Base-by-base conservation (phyloP, 768 basidiomycete species). In the Coprinopsis strossmayeri region DNA sequence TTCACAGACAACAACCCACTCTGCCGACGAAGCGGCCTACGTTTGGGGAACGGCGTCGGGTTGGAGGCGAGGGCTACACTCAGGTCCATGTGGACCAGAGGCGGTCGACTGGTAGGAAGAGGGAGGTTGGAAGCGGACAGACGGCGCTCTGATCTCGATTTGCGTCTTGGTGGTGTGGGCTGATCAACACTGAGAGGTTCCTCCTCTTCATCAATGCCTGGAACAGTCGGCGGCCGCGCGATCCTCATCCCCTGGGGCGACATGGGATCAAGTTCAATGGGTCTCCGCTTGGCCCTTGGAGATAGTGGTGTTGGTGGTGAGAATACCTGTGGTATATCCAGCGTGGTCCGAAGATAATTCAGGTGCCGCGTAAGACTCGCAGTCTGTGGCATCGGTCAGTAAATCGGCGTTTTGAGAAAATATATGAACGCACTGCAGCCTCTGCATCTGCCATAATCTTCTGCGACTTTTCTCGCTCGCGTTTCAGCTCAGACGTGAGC, bases 401-500 rank as follows among this genome's bases (percentile, higher is more conserved):
- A 40, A 27, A 49, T 30, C 24, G 2, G 21, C 39, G 28, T 26
- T n/a, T 51, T 37, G 46, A 40, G n/a, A 43, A 32, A 17, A n/a
- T n/a, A n/a, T n/a, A n/a, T n/a, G n/a, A 18, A 60, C 71, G 58
- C 67, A 90, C 88, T 55, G 85, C 87, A 51, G 75, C 68, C 63
- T 90, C 89, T 34, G 87, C 76, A 57, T 90, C 87, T 10, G 74
- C 70, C 58, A 91, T 70, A 53, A 91, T 64, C 61, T 77, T 82
- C 57, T 77, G 71, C 15, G 85, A 84, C 64, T 82, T 89, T 64
- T 87, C 86, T 45, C 79, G 78, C 62, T 91, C 89, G 59, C 79
- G 81, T 70, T 86, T 89, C 51, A 91, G 78, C 61, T 90, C 84
- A 18, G 84, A 68, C 3, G 76, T 68, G 44, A 91, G 77, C 10